phyloP scores from a whole-genome alignment of 306 rosid species.

The Biancaea sappan region DNA sequence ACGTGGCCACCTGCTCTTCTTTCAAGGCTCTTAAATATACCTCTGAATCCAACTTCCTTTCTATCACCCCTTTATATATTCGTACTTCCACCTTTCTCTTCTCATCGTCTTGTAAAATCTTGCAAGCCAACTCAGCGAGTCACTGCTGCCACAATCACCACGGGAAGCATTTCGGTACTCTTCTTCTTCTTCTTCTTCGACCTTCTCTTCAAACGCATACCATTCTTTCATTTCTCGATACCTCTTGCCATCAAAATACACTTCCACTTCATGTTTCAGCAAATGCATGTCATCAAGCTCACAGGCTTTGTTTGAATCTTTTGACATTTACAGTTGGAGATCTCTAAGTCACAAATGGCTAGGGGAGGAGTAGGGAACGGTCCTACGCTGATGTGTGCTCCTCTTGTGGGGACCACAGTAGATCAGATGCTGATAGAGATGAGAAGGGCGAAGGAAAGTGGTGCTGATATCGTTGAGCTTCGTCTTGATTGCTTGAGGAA shows the following conservation, averaged over 20 bases:
- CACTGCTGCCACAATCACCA: no score
- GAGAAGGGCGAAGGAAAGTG: conserved; percentile 51
- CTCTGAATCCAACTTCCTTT: no score
- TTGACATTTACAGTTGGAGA: no score
- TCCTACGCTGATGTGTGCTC: conserved; percentile 47
- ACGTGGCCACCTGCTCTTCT: neutral
- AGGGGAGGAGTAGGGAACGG: conserved; percentile 27
- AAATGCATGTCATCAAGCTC: neutral
- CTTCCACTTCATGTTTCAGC: no score
- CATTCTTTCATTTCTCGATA: neutral
- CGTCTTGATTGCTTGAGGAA: conserved; percentile 48
- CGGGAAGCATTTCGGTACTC: conserved; percentile 35
- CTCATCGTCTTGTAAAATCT: no score
- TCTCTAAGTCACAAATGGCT: conserved; percentile 20
- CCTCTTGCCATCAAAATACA: no score
- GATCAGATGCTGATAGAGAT: conserved; percentile 48
- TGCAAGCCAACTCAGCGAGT: no score
- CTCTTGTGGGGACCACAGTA: conserved; percentile 41
- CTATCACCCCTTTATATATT: neutral
- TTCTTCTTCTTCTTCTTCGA: neutral
- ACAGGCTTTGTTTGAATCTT: no score
- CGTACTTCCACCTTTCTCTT: neutral
- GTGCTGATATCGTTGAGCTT: conserved; percentile 52
- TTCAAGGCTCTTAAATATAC: neutral
- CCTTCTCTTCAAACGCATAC: neutral